These are phyloP conservation scores for Sugiyamaella xylanicola DNA, from an alignment of 1,139 yeast species.

Conservation along the genomic window DNA sequence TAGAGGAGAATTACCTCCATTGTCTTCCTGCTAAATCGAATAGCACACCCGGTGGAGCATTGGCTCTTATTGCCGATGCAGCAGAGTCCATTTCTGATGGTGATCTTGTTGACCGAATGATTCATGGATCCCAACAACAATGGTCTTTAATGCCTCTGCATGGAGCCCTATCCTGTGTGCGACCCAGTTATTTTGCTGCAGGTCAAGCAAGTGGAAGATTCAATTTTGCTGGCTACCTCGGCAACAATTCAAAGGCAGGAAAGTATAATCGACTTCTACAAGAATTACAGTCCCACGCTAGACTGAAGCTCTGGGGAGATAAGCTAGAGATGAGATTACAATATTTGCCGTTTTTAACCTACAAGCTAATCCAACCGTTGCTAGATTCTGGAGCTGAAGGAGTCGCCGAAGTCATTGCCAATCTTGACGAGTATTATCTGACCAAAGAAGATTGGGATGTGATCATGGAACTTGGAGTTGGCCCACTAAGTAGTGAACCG, in stretches of 20 bases:
- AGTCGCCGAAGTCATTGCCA: slow-evolving; percentile 60
- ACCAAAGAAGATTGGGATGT: slow-evolving; percentile 93
- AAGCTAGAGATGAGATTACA: slow-evolving; percentile 74
- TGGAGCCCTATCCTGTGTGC: slow-evolving; percentile 82
- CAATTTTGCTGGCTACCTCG: slow-evolving; percentile 84
- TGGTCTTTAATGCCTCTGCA: slow-evolving; percentile 96
- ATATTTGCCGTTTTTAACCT: slow-evolving; percentile 67
- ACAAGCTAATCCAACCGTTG: slow-evolving; percentile 60
- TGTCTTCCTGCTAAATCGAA: slow-evolving; percentile 53
- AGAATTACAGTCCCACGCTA: slow-evolving; percentile 85
- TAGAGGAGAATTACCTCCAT: slow-evolving; percentile 85
- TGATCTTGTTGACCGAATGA: slow-evolving; percentile 76
- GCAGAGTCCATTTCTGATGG: slow-evolving; percentile 83
- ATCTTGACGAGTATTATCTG: slow-evolving; percentile 81
- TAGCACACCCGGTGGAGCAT: slow-evolving; percentile 46
- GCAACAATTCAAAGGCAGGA: slow-evolving; percentile 83
- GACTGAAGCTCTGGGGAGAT: slow-evolving; percentile 77
- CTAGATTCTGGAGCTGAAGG: slow-evolving; percentile 59
- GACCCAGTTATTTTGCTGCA: slow-evolving; percentile 75
- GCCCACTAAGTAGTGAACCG: slow-evolving; percentile 47
- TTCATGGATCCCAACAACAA: slow-evolving; percentile 90
- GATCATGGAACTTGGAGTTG: slow-evolving; percentile 79
- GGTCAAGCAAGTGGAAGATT: slow-evolving; percentile 72
- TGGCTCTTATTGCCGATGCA: slow-evolving; percentile 71
- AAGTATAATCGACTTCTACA: slow-evolving; percentile 79